A percentile compares a stretch with the other conserved stretches of the same genome.
These are phyloP conservation scores for Solanum corneliomulleri DNA, from an alignment of 257 asterid species.

Conservation along the genomic window DNA sequence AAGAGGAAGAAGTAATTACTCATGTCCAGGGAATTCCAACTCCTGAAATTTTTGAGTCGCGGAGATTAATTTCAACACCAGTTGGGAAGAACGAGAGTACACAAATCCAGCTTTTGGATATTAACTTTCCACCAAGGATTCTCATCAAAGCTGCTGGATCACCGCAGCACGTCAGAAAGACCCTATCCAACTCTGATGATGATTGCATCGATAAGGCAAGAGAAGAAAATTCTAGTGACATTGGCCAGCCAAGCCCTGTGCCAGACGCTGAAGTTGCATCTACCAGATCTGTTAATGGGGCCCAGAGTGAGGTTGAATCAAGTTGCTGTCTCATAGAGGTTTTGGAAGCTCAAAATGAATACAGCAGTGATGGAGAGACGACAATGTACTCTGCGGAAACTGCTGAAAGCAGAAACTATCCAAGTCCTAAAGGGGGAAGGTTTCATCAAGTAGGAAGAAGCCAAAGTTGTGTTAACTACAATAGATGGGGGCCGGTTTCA, in stretches of 20 bases:
- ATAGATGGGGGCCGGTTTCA: conserved; percentile 66
- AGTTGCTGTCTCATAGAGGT: conserved; percentile 45
- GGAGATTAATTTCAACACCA: conserved; percentile 40
- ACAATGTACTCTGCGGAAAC: conserved; percentile 99
- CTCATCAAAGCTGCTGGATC: conserved; percentile 25
- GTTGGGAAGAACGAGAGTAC: conserved; percentile 35
- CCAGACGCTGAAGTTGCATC: conserved; percentile 53
- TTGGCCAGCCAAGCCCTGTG: conserved; percentile 20
- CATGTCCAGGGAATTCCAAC: conserved; percentile 58
- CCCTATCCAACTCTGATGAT: conserved; percentile 25
- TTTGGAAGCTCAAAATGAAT: conserved; percentile 35
- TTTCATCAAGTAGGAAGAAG: conserved; percentile 71
- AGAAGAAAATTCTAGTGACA: conserved; percentile 14
- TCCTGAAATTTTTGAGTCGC: conserved; percentile 77
- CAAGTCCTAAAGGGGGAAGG: conserved; percentile 64
- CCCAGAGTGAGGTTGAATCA: conserved; percentile 53
- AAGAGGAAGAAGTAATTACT: conserved; percentile 20
- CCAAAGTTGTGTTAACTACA: conserved; percentile 81
- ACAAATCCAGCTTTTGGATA: conserved; percentile 75
- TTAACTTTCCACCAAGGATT: conserved; percentile 75
- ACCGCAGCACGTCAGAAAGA: conserved; percentile 26
- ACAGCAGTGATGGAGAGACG: conserved; percentile 92
- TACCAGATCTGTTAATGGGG: conserved; percentile 76
- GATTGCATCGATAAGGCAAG: conserved; percentile 18
- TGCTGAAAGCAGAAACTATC: conserved; percentile 78